phyloP scores from a whole-genome alignment of 2,329 filamentous ascomycete species.

The Venturia oleaginea region DNA sequence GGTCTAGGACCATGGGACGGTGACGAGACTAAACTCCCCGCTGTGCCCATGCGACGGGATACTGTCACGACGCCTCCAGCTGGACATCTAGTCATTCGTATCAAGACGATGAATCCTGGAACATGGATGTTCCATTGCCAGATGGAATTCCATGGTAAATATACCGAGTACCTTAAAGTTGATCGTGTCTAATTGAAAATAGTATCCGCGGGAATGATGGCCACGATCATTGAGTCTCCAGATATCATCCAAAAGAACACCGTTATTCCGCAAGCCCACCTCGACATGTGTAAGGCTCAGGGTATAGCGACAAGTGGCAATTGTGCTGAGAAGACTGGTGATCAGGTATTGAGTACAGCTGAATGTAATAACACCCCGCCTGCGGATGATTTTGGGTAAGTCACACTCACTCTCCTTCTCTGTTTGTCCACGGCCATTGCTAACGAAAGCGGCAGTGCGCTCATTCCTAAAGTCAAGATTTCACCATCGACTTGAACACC shows the following conservation, averaged over 20 bases:
- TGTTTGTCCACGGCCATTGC: background rate
- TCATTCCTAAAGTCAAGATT: background rate
- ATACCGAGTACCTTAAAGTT: conserved; percentile 17
- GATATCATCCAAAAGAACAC: conserved; percentile 46
- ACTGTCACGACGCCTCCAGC: conserved; percentile 45
- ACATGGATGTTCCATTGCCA: conserved; percentile 20
- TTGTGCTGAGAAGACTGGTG: conserved; percentile 59
- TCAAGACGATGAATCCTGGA: conserved; percentile 45
- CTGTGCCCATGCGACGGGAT: conserved; percentile 37
- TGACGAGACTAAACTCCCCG: conserved; percentile 23
- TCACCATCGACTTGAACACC: background rate
- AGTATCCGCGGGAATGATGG: conserved; percentile 34
- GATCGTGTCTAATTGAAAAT: background rate
- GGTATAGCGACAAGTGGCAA: conserved; percentile 53
- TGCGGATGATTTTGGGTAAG: background rate
- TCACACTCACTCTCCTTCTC: no score
- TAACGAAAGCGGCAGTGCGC: background rate
- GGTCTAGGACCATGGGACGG: conserved; percentile 17
- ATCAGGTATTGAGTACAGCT: conserved; percentile 28
- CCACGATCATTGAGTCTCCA: conserved; percentile 43
- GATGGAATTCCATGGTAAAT: conserved; percentile 35
- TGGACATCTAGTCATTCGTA: conserved; percentile 48
- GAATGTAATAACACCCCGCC: background rate
- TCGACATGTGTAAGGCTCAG: conserved; percentile 47
- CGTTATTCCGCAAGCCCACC: conserved; percentile 47